A percentile compares a stretch with the other conserved stretches of the same genome.
Evolutionary conservation across 331 rosid genomes (phyloP).

Genomic region (Saraca asoca): DNA sequence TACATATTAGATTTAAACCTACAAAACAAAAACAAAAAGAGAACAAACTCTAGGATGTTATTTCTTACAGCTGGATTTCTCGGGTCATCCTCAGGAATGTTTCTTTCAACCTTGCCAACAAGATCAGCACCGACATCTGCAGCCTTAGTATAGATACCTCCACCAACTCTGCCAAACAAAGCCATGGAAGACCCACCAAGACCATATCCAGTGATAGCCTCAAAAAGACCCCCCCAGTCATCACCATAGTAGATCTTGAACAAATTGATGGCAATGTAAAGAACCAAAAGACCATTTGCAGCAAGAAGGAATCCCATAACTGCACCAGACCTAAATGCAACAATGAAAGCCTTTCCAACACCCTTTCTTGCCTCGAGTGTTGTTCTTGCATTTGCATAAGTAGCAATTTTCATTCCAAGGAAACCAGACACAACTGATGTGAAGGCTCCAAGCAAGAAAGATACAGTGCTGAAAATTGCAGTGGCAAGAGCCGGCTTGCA

Average conservation of each 20-base stretch:
- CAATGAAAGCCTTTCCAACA: conserved; percentile 91
- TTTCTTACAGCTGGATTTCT: conserved; percentile 92
- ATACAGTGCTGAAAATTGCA: conserved; percentile 76
- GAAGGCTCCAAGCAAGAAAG: conserved; percentile 83
- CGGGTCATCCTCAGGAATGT: conserved; percentile 95
- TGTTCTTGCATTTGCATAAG: conserved; percentile 95
- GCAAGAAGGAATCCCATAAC: conserved; percentile 98
- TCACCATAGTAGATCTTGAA: conserved; percentile 93
- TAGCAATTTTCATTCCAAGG: conserved; percentile 98
- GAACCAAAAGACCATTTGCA: conserved; percentile 90
- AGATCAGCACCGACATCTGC: conserved; percentile 98
- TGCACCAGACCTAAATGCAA: conserved; percentile 93
- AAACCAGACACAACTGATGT: conserved; percentile 90
- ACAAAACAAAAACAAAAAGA: background rate
- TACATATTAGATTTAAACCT: background rate
- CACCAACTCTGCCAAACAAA: conserved; percentile 95
- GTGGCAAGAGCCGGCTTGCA: conserved; percentile 97
- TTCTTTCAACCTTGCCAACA: conserved; percentile 93
- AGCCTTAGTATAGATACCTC: conserved; percentile 97
- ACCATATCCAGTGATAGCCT: conserved; percentile 96
- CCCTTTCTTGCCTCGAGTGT: conserved; percentile 91
- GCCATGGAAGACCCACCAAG: conserved; percentile 99
- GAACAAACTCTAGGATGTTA: background rate
- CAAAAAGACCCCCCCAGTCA: conserved; percentile 95
- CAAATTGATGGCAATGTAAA: conserved; percentile 69